Percentiles rank a stretch among this genome's conserved stretches.
phyloP scores from a whole-genome alignment of 805 yeast genomes.

The Starmerella apis region DNA sequence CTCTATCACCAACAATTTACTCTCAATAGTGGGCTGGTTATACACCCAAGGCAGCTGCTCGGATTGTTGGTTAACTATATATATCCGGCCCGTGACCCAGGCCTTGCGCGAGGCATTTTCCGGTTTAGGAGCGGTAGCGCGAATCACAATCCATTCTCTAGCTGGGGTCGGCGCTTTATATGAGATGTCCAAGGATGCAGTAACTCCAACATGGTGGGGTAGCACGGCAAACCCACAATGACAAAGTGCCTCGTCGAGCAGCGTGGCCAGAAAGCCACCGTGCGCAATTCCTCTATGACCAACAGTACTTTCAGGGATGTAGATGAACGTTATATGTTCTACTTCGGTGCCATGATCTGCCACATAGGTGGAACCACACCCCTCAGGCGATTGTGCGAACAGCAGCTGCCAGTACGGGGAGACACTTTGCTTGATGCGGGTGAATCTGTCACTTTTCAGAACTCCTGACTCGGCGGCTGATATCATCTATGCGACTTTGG shows the following conservation, averaged over 20 bases:
- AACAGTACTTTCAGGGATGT: constrained; percentile 35
- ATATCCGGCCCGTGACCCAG: constrained; percentile 56
- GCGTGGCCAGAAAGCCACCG: constrained; percentile 74
- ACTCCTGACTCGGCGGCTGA: neutral
- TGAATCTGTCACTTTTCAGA: neutral
- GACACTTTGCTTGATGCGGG: neutral
- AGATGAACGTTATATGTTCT: constrained; percentile 13
- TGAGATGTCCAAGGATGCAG: constrained; percentile 61
- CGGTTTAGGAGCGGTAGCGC: constrained; percentile 53
- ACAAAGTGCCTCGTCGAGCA: constrained; percentile 79
- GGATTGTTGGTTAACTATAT: constrained; percentile 34
- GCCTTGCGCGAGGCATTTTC: constrained; percentile 61
- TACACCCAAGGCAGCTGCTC: constrained; percentile 16
- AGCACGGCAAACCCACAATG: constrained; percentile 72
- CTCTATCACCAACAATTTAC: constrained; percentile 32
- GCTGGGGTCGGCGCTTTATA: constrained; percentile 52
- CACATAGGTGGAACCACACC: neutral
- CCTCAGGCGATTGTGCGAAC: neutral
- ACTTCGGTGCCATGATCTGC: neutral
- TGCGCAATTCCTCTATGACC: constrained; percentile 70
- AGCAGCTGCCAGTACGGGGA: constrained; percentile 6
- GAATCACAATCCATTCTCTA: constrained; percentile 52
- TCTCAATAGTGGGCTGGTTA: constrained; percentile 25
- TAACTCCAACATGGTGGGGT: constrained; percentile 79
- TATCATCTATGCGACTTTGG: neutral